Conservation (phyloP, 768 basidiomycete genomes). For the Tylopilus plumbeoviolaceoides region DNA sequence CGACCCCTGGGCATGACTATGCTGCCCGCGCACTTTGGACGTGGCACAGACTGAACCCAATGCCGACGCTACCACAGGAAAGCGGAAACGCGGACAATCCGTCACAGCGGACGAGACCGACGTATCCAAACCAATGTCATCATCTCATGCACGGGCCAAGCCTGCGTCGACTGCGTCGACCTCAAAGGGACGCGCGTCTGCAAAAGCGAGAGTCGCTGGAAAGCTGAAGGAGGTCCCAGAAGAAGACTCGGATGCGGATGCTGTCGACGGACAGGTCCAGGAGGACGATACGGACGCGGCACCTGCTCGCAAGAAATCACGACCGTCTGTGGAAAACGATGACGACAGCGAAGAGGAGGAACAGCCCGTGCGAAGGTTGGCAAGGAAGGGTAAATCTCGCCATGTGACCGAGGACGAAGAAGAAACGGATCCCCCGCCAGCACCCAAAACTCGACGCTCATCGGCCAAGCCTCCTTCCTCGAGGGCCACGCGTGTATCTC, state of each 20-base stretch:
- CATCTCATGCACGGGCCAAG: slow-evolving; percentile 17
- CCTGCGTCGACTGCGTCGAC: slow-evolving; percentile 32
- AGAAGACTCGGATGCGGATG: slow-evolving; percentile 50
- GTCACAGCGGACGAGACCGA: slow-evolving; percentile 28
- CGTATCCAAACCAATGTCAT: slow-evolving; percentile 9
- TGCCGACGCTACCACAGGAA: slow-evolving; percentile 32
- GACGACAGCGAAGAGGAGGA: slow-evolving; percentile 22
- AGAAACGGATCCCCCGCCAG: too few species aligned
- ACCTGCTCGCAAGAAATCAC: slow-evolving; percentile 52
- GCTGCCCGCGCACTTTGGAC: too few species aligned
- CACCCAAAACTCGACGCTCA: too few species aligned
- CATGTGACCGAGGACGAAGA: too few species aligned
- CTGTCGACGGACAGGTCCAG: slow-evolving; percentile 37
- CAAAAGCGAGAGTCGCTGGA: slow-evolving; percentile 28
- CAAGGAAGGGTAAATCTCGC: too few species aligned
- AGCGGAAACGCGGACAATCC: slow-evolving; percentile 56
- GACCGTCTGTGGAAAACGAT: too few species aligned
- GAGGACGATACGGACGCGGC: too few species aligned
- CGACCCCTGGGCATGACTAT: too few species aligned
- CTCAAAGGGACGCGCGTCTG: slow-evolving; percentile 20
- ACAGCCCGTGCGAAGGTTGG: slow-evolving; percentile 18
- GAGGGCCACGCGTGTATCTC: too few species aligned
- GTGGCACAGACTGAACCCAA: too few species aligned
- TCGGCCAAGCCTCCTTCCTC: too few species aligned
- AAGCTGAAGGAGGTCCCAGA: slow-evolving; percentile 44